These are phyloP conservation scores for Pythium graminicola DNA, from an alignment of 352 stramenopile species.

Conservation along the genomic window DNA sequence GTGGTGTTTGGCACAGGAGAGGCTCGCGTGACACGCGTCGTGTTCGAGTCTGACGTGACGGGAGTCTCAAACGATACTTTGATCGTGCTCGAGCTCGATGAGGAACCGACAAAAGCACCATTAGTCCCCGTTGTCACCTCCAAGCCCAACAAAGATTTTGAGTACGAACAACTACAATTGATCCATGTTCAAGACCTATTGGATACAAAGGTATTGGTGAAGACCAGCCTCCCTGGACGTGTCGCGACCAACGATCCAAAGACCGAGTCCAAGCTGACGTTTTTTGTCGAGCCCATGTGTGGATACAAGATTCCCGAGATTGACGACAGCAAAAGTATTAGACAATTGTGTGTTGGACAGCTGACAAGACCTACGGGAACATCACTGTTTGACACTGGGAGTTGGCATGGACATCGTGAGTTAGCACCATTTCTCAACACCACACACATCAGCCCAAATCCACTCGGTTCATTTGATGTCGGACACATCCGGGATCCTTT, in stretches of 20 bases:
- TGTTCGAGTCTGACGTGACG: constrained; percentile 17
- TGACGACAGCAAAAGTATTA: background rate
- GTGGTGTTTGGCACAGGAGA: constrained; percentile 11
- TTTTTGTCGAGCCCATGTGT: constrained; percentile 16
- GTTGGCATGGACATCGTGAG: background rate
- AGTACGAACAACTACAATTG: constrained; percentile 10
- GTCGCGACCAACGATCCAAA: background rate
- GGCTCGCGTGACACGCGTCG: constrained; percentile 1
- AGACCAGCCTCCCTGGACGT: background rate
- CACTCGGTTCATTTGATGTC: too few relatives aligned
- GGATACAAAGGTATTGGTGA: constrained; percentile 4
- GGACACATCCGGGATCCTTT: too few relatives aligned
- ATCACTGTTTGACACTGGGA: background rate
- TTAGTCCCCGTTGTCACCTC: constrained; percentile 10
- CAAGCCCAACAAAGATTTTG: constrained; percentile 11
- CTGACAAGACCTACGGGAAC: background rate
- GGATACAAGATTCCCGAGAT: background rate
- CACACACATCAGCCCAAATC: background rate
- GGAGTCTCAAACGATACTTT: constrained; percentile 1
- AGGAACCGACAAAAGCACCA: background rate
- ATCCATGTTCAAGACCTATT: constrained; percentile 2
- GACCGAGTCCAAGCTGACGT: constrained; percentile 9
- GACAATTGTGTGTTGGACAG: constrained; percentile 6
- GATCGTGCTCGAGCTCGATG: constrained; percentile 17
- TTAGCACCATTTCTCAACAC: background rate